Percentiles rank a stretch among this genome's conserved stretches.
phyloP scores from a whole-genome alignment of 2,329 filamentous ascomycete species.

The Fusarium buxicola region DNA sequence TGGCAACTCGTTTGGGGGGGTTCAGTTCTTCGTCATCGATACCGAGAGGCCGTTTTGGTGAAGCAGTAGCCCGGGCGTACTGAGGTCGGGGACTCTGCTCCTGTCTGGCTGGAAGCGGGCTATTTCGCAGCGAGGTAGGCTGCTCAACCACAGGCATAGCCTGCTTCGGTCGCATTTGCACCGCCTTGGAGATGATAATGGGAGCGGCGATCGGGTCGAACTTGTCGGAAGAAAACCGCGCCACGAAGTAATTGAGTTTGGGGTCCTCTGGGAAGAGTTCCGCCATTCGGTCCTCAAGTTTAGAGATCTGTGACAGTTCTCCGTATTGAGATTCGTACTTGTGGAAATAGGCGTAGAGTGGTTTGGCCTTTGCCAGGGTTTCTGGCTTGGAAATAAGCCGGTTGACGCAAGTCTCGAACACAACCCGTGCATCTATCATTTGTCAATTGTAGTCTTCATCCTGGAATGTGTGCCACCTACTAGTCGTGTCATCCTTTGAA shows the following conservation, averaged over 20 bases:
- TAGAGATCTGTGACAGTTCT: conserved; percentile 88
- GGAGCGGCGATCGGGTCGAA: conserved; percentile 88
- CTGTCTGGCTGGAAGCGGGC: conserved; percentile 53
- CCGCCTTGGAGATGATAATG: conserved; percentile 82
- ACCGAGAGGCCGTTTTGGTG: conserved; percentile 71
- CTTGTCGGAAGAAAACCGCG: conserved; percentile 75
- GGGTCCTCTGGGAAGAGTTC: conserved; percentile 94
- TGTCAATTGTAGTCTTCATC: conserved; percentile 30
- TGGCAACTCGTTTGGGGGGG: conserved; percentile 85
- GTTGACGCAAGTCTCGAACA: conserved; percentile 94
- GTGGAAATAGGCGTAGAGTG: conserved; percentile 91
- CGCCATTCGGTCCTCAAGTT: conserved; percentile 91
- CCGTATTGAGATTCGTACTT: conserved; percentile 95
- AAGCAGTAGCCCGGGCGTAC: conserved; percentile 61
- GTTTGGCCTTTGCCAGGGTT: conserved; percentile 79
- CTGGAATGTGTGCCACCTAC: conserved; percentile 64
- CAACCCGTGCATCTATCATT: conserved; percentile 83
- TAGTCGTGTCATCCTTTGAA: conserved; percentile 91
- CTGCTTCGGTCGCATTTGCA: conserved; percentile 78
- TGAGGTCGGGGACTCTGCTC: conserved; percentile 62
- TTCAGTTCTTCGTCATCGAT: conserved; percentile 78
- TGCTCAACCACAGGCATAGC: conserved; percentile 67
- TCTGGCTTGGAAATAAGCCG: conserved; percentile 83
- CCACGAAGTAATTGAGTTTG: conserved; percentile 77
- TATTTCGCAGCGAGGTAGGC: conserved; percentile 58